Evolutionary conservation across 2,329 filamentous ascomycete genomes (phyloP).

Genomic region (Diaporthe vaccinii): DNA sequence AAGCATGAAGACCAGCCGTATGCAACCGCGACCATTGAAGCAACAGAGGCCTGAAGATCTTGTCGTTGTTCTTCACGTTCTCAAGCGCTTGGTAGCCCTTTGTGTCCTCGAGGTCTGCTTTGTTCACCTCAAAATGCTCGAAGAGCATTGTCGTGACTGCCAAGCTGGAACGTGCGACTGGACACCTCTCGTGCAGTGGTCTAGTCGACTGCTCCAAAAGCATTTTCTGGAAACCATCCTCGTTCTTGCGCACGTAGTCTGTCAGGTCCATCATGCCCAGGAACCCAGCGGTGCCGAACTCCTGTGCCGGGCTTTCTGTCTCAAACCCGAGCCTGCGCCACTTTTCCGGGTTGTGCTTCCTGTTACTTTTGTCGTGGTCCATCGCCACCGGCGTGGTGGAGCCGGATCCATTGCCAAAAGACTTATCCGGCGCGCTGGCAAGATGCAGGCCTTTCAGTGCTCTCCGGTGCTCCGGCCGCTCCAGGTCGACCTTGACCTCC

Average conservation of each 20-base stretch:
- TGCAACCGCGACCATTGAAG: conserved; percentile 95
- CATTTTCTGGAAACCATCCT: conserved; percentile 93
- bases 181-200: conserved; percentile 80
- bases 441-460: conserved; percentile 89
- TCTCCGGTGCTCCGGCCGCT: conserved; percentile 88
- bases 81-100: conserved; percentile 83
- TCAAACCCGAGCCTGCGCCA: conserved; percentile 95
- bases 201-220: conserved; percentile 88
- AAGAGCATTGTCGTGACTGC: conserved; percentile 90
- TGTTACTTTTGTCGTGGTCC: conserved; percentile 67
- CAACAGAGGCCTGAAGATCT: conserved; percentile 86
- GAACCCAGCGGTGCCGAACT: conserved; percentile 89
- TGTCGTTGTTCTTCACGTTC: conserved; percentile 83
- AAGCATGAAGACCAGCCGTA: conserved; percentile 85
- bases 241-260: conserved; percentile 92
- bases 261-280: conserved; percentile 98
- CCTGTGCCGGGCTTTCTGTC: conserved; percentile 85
- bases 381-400: conserved; percentile 54
- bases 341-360: conserved; percentile 87
- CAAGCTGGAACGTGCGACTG: conserved; percentile 87
- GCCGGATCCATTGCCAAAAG: conserved; percentile 54
- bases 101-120: conserved; percentile 82
- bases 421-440: conserved; percentile 79
- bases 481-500: conserved; percentile 85
- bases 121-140: conserved; percentile 95